A percentile compares a stretch with the other conserved stretches of the same genome.
phyloP scores from a whole-genome alignment of 2,329 filamentous ascomycete species.

The Chaetoscypha palmicola region DNA sequence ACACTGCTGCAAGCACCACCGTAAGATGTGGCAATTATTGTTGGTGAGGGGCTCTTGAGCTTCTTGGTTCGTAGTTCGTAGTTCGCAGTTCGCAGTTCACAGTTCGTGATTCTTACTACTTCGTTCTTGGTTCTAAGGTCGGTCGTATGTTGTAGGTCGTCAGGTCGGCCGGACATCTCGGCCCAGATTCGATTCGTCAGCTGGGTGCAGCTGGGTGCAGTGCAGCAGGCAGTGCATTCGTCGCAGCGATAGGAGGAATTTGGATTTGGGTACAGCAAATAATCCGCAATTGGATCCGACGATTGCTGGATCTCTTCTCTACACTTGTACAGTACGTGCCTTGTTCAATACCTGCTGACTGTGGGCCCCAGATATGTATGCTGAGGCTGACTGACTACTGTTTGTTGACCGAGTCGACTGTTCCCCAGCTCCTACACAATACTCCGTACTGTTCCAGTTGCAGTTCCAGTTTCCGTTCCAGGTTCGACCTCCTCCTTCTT shows the following conservation, averaged over 20 bases:
- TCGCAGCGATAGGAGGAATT: too few species aligned
- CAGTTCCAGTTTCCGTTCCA: background rate
- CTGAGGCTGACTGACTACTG: slow-evolving; percentile 20
- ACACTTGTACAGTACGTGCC: background rate
- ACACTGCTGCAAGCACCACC: too few species aligned
- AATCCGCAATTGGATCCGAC: background rate
- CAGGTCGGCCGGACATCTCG: slow-evolving; percentile 5
- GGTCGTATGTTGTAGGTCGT: background rate
- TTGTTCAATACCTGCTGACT: background rate
- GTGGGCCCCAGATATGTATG: slow-evolving; percentile 15
- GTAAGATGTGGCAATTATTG: too few species aligned
- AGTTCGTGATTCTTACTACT: background rate
- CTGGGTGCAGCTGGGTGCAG: slow-evolving; percentile 2
- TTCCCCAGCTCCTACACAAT: slow-evolving; percentile 3
- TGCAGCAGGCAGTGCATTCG: too few species aligned
- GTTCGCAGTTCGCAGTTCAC: background rate
- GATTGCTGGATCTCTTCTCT: background rate
- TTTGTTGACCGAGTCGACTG: slow-evolving; percentile 6
- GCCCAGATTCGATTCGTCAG: background rate
- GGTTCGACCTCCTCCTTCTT: background rate
- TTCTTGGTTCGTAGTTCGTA: too few species aligned
- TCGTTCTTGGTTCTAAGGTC: background rate
- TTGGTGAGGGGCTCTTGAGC: too few species aligned
- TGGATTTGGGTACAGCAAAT: too few species aligned
- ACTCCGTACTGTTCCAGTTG: too few species aligned